Base-by-base conservation (phyloP, 345 rosid genomes). In the Boechera stricta region DNA sequence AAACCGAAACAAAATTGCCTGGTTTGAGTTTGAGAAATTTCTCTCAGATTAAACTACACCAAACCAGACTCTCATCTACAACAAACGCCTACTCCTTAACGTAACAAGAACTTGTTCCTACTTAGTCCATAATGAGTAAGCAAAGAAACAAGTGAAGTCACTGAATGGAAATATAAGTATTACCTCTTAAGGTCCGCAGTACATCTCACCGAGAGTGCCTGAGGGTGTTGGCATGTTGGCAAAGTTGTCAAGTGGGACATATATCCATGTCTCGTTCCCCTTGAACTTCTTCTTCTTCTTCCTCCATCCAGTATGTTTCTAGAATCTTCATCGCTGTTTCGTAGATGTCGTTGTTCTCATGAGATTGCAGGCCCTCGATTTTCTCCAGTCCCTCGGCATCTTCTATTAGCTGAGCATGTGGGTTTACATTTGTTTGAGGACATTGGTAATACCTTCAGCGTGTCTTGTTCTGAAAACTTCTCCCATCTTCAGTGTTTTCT, bases 341-440 rank as follows among this genome's bases (percentile, higher is more conserved):
- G 58, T 79, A 84, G 16, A 84, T 84, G 47, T 81, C 73, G 13
- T 62, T 72, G 54, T 79, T 81, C 62, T 76, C 84, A 61, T 84
- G 86, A 70, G 77, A 69, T 76, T 87, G 93, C 59, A 88, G 78
- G 72, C 84, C 77, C 64, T 88, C 89, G 9, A 86, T 81, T 73
- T 86, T 88, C 60, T 85, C 85, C 69, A 82, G 76, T 33, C 89
- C 92, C 59, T 84, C 87, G 3, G 87, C 85, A 41, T 88, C 90
- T 47, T 81, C 86, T 24, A 86, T 84, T 77, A 86, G 67, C 60
- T 84, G 89, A 44, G 86, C 86, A 72, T 85, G 86, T 13, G 73
- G 79, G 77, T 86, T 86, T 57, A 84, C 80, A 54, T 53, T 68
- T 44, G 78, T 62, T 45, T 67, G 54, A 67, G 65, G 42, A 44